Base-by-base conservation (phyloP, 2,329 filamentous ascomycete species). In the Hypoxylon sp. region DNA sequence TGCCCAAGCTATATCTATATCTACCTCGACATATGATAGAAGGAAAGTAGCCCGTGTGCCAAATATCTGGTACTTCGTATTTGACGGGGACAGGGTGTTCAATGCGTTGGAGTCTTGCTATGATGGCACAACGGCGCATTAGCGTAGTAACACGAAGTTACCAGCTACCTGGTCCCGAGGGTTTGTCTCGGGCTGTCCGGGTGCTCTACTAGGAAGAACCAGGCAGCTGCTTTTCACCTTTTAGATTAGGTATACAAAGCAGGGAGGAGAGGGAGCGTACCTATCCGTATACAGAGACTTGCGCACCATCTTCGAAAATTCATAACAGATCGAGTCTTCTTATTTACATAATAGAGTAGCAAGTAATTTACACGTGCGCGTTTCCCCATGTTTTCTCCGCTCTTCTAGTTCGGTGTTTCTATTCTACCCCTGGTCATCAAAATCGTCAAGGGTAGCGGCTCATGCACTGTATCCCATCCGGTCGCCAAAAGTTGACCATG, bases 371-470 rank as follows among this genome's bases (percentile, higher is more conserved):
- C 24, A 7, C 24, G 7, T 7, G 24, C 24, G 7, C 24, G 7
- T 26, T 50, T 55, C 51, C 51, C 57, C 51, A 50, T 51, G 24
- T 54, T 46, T 46, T 49, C 44, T 50, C 49, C 49, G 4, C 30
- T 32, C 30, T 20, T 44, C 4, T 22, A 20, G 19, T 46, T 8
- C n/a, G n/a, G 49, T 22, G 41, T 34, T 49, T 10, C 50, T 49
- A 59, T 30, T 13, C n/a, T n/a, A n/a, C 22, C 24, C 24, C 6
- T 20, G 4, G 19, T 28, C 5, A 15, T 17, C 46, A 8, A 32
- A 2, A 13, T 15, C 13, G 24, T 26, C 24, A 49, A 49, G 46
- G 11, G 19, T n/a, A n/a, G 15, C 11, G 26, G 26, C 46, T 49
- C 15, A 28, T 47, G 22, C 13, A 3, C 13, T 28, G 13, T 15